Base-by-base conservation (phyloP, 2,329 filamentous ascomycete species). In the Xylariaceae sp. region DNA sequence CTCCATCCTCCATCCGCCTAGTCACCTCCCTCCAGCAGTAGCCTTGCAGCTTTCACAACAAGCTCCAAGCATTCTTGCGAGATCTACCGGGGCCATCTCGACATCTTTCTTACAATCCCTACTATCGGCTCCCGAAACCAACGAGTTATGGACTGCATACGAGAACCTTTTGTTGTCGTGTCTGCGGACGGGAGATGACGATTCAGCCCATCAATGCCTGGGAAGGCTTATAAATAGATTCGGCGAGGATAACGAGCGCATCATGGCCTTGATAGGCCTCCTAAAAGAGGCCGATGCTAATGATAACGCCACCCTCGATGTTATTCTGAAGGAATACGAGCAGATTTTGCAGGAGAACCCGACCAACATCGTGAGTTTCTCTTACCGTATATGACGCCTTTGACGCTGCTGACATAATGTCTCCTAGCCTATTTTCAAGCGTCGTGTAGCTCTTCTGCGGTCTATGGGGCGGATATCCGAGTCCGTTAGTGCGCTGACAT, bases 131-230 rank as follows among this genome's bases (percentile, higher is more conserved):
- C 72, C 81, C 26, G 93, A 97, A 71, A 87, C 87, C 0, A 81
- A 89, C 52, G 91, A 96, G 63, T 81, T 90, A 69, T 98, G 93
- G 92, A 83, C 83, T 16, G 85, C 85, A 43, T 90, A 95, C 74
- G 93, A 98, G 76, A 95, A 96, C 70, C 82, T 98, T 18, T 79
- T 98, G 64, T 78, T 95, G 32, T 86, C 91, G 26, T 95, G 90
- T 68, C 82, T 99, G 40, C 89, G 90, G 48, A 92, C 90, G 0
- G 89, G 90, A 51, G 90, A 98, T 73, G 89, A 96, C 66, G 78
- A 85, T 61, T 85, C 90, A 20, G 95, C 95, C 20, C 85, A 86
- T 62, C 73, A 86, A 65, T 90, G 90, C 70, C 81, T 98, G 40
- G 84, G 90, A 67, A 84, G 88, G 59, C 81, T 99, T 44, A 86